These are phyloP conservation scores for Thozetella sp. DNA, from an alignment of 495 filamentous ascomycete species.

Conservation along the genomic window DNA sequence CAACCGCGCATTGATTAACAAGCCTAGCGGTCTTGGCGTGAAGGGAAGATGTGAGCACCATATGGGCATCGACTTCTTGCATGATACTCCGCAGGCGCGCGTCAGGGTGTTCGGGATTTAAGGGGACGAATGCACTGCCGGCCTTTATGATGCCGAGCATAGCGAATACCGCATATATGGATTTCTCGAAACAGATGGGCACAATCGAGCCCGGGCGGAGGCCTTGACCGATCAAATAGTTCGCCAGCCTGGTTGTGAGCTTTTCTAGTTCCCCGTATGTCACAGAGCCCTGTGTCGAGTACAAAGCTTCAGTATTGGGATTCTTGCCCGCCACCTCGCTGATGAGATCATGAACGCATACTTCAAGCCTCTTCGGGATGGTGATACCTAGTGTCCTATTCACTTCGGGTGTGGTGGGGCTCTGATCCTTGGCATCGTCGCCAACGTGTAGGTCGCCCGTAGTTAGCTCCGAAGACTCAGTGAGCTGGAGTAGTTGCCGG, in stretches of 20 bases:
- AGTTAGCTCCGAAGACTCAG: too few species aligned
- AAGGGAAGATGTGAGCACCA: too few species aligned
- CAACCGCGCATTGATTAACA: too few species aligned
- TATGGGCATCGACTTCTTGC: too few species aligned
- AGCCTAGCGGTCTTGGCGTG: too few species aligned
- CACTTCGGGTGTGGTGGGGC: neutral
- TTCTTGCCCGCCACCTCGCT: neutral
- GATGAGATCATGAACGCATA: neutral
- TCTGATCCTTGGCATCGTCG: neutral
- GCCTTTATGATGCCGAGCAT: slow-evolving; percentile 46
- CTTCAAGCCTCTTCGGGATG: neutral
- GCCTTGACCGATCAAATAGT: slow-evolving; percentile 6
- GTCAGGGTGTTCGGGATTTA: slow-evolving; percentile 41
- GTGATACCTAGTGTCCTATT: neutral
- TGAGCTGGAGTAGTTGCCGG: too few species aligned
- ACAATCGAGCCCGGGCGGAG: slow-evolving; percentile 25
- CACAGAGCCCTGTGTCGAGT: neutral
- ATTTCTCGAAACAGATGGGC: slow-evolving; percentile 46
- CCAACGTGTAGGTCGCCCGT: too few species aligned
- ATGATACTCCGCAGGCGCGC: too few species aligned
- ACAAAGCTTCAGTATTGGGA: neutral
- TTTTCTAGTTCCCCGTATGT: neutral
- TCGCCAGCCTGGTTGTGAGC: neutral
- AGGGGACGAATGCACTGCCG: slow-evolving; percentile 42
- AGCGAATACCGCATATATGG: slow-evolving; percentile 39